These are phyloP conservation scores for Stemphylium lycopersici DNA, from an alignment of 2,329 filamentous ascomycete genomes.

Conservation along the genomic window DNA sequence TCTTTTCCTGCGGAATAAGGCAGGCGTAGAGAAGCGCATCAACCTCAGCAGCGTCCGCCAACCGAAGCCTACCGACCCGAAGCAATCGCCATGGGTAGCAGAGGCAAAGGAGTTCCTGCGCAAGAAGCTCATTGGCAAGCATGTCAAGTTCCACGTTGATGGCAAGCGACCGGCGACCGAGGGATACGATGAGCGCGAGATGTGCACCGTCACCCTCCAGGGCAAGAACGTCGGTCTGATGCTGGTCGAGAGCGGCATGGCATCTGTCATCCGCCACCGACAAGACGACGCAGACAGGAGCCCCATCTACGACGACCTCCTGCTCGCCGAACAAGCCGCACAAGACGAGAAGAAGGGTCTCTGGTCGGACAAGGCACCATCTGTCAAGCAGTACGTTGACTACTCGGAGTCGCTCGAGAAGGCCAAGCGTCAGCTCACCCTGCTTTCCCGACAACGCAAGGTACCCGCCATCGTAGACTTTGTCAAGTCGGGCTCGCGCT, in stretches of 20 bases:
- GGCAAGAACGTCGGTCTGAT: constrained; percentile 85
- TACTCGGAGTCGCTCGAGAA: constrained; percentile 93
- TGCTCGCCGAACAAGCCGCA: constrained; percentile 78
- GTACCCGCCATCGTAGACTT: constrained; percentile 95
- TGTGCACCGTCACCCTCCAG: constrained; percentile 83
- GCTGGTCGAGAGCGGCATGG: constrained; percentile 91
- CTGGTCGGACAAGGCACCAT: constrained; percentile 89
- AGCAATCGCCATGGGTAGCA: constrained; percentile 85
- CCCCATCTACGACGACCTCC: constrained; percentile 88
- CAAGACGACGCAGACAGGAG: constrained; percentile 94
- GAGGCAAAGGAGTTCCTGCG: constrained; percentile 96
- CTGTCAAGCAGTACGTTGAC: constrained; percentile 81
- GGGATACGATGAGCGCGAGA: constrained; percentile 92
- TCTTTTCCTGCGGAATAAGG: constrained; percentile 82
- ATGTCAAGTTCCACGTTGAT: constrained; percentile 86
- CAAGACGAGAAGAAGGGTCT: constrained; percentile 91
- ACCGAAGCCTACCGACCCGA: constrained; percentile 84
- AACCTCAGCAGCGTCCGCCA: constrained; percentile 92
- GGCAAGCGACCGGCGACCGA: constrained; percentile 88
- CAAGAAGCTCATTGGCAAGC: constrained; percentile 94
- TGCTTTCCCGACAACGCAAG: constrained; percentile 87
- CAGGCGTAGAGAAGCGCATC: constrained; percentile 84
- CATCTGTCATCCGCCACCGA: constrained; percentile 90
- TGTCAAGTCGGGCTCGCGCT: constrained; percentile 95
- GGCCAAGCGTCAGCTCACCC: constrained; percentile 89